Percentiles rank a stretch among this genome's conserved stretches.
phyloP scores from a whole-genome alignment of 805 yeast species.

The Wickerhamomyces xylosicus region DNA sequence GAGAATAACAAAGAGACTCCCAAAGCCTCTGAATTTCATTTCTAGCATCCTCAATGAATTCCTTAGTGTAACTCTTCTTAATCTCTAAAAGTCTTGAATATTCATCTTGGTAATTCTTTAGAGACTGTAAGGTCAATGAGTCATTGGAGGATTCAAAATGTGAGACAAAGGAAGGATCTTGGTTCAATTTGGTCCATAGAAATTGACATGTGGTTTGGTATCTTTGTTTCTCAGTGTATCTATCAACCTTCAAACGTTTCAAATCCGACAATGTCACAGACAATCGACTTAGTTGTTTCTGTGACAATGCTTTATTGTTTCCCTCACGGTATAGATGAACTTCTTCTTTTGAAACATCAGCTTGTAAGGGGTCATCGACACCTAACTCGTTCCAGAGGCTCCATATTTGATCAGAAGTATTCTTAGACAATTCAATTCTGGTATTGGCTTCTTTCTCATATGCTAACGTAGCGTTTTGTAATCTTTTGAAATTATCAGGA shows the following conservation, averaged over 20 bases:
- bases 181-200: constrained; percentile 50
- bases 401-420: constrained; percentile 9
- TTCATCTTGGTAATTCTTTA: constrained; percentile 46
- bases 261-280: constrained; percentile 6
- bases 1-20: constrained; percentile 49
- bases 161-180: constrained; percentile 29
- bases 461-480: constrained; percentile 3
- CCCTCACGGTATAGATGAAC: constrained; percentile 4
- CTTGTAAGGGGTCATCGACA: constrained; percentile 12
- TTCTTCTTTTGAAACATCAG: constrained; percentile 11
- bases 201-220: constrained; percentile 30
- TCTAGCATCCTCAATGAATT: constrained; percentile 56
- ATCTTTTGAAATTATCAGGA: constrained; percentile 4
- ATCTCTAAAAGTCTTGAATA: constrained; percentile 44
- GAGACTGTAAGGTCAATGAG: constrained; percentile 33
- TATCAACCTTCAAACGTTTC: constrained; percentile 9
- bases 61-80: constrained; percentile 55
- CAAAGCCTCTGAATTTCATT: constrained; percentile 49
- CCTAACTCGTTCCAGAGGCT: constrained; percentile 15
- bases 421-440: constrained; percentile 8
- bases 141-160: constrained; percentile 32
- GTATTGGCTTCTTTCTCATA: constrained; percentile 12
- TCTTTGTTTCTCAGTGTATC: constrained; percentile 5
- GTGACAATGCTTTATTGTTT: constrained; percentile 6
- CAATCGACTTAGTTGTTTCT: constrained; percentile 7